Evolutionary conservation across 2,329 filamentous ascomycete genomes (phyloP).

Genomic region (Eutypella sp.): DNA sequence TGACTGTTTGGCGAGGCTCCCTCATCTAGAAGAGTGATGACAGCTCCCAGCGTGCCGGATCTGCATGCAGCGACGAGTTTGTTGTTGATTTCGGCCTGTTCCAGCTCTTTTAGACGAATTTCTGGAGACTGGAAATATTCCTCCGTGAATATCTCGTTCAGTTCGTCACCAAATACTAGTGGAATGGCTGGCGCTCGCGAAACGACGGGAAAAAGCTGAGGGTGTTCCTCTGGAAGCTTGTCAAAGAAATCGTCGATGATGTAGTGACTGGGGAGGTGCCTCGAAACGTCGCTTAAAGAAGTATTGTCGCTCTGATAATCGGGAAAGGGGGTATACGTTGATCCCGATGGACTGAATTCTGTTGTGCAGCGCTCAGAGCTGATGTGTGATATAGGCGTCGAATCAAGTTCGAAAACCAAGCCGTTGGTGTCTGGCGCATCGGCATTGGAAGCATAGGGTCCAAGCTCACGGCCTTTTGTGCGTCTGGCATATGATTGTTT

Average conservation of each 20-base stretch:
- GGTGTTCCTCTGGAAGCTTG: slow-evolving; percentile 1
- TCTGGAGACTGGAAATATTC: not conserved
- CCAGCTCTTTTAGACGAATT: not conserved
- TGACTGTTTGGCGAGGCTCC: not conserved
- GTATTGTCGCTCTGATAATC: not conserved
- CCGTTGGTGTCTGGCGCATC: no score
- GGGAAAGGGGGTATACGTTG: not conserved
- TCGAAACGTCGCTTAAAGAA: not conserved
- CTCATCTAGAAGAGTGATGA: not conserved
- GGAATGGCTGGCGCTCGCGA: not conserved
- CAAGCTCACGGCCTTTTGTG: no score
- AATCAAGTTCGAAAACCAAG: no score
- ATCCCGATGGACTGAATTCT: no score
- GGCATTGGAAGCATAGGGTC: no score
- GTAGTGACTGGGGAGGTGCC: not conserved
- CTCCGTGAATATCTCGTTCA: not conserved
- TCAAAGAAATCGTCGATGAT: not conserved
- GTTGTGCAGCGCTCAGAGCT: no score
- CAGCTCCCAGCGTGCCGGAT: not conserved
- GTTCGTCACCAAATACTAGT: slow-evolving; percentile 1
- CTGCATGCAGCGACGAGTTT: not conserved
- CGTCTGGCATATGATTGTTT: no score
- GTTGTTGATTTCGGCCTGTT: slow-evolving; percentile 1
- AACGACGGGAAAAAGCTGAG: slow-evolving; percentile 1
- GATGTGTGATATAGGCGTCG: no score